Base-by-base conservation (phyloP, 2,329 filamentous ascomycete species). In the Venturia oleaginea region DNA sequence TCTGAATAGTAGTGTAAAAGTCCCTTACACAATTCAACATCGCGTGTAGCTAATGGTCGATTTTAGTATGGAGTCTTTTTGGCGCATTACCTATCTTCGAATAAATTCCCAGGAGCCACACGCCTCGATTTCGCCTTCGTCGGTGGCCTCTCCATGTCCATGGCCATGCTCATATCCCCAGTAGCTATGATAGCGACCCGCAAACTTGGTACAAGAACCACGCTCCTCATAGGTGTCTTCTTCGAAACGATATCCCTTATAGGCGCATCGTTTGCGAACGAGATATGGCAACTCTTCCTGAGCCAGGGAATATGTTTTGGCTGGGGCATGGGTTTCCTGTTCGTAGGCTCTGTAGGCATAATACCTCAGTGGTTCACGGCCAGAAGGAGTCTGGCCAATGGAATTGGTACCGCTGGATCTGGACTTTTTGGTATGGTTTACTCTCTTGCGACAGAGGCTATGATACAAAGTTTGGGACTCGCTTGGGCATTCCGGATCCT, bases 291-390 rank as follows among this genome's bases (percentile, higher is more conserved):
- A 42, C 80, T 94, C 0, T 86, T 92, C 65, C 80, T 93, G 0
- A 84, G 82, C 6, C 90, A 93, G 71, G 90, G 90, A 4, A 71
- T 92, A 2, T 84, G 86, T 63, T 92, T 93, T 67, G 90, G 90
- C n/a, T 73, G 87, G 27, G 90, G 89, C 3, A 87, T 93, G 82
- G 90, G 90, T 0, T 87, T 92, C 65, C 77, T 88, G 11, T 93
- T 92, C 71, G 88, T 89, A 0, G 84, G 84, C 0, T 84, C 81
- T 4, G 86, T 88, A 3, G 84, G 83, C 40, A 83, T 91, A 13
- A 79, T 88, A 0, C 83, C 88, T 1, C 88, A 92, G 72, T 92
- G 88, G 88, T 92, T 92, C 71, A 83, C 80, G 11, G 86, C 83
- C 38, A 81, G 80, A 32, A 82, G 89, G 1, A 88, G 85, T 34